Conservation (phyloP, 345 rosid species). For the Noccaea caerulescens region DNA sequence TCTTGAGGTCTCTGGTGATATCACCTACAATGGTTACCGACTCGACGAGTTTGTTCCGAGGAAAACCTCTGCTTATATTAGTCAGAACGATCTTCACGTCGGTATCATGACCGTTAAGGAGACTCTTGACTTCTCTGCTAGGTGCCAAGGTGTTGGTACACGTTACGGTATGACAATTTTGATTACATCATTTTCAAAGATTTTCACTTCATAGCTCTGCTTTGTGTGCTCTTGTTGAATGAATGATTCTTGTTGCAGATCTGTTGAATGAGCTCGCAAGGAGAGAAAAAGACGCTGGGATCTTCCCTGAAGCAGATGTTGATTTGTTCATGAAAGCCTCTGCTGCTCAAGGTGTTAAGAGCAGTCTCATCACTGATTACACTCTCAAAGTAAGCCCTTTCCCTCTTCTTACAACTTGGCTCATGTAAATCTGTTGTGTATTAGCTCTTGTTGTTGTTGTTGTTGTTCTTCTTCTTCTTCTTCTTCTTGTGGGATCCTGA, state of each 20-base stretch:
- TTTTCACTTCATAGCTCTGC: background rate
- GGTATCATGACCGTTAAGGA: slow-evolving; percentile 89
- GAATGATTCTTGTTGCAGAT: slow-evolving; percentile 43
- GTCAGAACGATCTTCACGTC: slow-evolving; percentile 79
- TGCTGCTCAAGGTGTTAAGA: slow-evolving; percentile 69
- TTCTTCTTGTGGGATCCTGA: no score
- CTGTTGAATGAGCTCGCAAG: slow-evolving; percentile 71
- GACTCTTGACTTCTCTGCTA: slow-evolving; percentile 81
- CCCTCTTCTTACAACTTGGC: no score
- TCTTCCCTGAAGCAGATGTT: slow-evolving; percentile 76
- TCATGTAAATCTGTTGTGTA: no score
- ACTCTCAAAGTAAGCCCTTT: slow-evolving; percentile 59
- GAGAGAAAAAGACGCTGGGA: slow-evolving; percentile 83
- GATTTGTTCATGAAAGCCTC: slow-evolving; percentile 96
- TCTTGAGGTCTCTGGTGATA: slow-evolving; percentile 60
- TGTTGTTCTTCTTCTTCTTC: no score
- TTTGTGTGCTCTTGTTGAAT: background rate
- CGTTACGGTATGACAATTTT: slow-evolving; percentile 64
- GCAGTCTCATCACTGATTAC: slow-evolving; percentile 68
- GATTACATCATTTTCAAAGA: background rate
- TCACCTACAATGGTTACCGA: slow-evolving; percentile 63
- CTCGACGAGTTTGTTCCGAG: slow-evolving; percentile 73
- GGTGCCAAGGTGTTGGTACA: slow-evolving; percentile 82
- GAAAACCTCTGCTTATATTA: slow-evolving; percentile 80
- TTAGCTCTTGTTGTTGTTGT: no score